These are phyloP conservation scores for Gossypium gossypioides DNA, from an alignment of 441 rosid species.

Conservation along the genomic window DNA sequence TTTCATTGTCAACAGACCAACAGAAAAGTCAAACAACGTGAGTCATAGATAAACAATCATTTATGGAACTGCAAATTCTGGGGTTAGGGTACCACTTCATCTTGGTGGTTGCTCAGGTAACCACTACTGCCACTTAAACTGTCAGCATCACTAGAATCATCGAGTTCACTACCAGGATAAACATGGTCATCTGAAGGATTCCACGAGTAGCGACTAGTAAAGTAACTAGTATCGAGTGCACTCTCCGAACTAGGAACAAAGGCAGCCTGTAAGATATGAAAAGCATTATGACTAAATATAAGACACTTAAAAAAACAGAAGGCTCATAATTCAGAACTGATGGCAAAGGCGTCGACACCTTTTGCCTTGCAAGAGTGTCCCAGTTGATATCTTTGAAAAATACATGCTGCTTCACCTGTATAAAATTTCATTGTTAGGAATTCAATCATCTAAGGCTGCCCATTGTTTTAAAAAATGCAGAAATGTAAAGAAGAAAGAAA, in stretches of 20 bases:
- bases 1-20: slow-evolving; percentile 10
- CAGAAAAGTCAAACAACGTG: slow-evolving; percentile 9
- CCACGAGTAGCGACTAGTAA: slow-evolving; percentile 94
- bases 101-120: slow-evolving; percentile 64
- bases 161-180: slow-evolving; percentile 64
- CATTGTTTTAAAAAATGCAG: background rate
- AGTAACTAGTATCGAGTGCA: slow-evolving; percentile 88
- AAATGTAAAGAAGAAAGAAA: slow-evolving; percentile 1
- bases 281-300: background rate
- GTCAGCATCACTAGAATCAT: slow-evolving; percentile 78
- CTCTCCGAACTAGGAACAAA: slow-evolving; percentile 93
- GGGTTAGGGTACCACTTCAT: slow-evolving; percentile 59
- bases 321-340: background rate
- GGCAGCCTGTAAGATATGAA: slow-evolving; percentile 55
- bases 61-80: background rate
- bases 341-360: slow-evolving; percentile 36
- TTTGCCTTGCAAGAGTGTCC: slow-evolving; percentile 98
- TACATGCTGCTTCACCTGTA: slow-evolving; percentile 81
- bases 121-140: slow-evolving; percentile 84
- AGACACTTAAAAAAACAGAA: background rate
- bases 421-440: slow-evolving; percentile 9
- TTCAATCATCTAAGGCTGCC: background rate
- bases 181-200: slow-evolving; percentile 54
- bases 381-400: slow-evolving; percentile 93
- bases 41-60: background rate